Base-by-base conservation (phyloP, 2,329 filamentous ascomycete genomes). In the Pyricularia sp. region DNA sequence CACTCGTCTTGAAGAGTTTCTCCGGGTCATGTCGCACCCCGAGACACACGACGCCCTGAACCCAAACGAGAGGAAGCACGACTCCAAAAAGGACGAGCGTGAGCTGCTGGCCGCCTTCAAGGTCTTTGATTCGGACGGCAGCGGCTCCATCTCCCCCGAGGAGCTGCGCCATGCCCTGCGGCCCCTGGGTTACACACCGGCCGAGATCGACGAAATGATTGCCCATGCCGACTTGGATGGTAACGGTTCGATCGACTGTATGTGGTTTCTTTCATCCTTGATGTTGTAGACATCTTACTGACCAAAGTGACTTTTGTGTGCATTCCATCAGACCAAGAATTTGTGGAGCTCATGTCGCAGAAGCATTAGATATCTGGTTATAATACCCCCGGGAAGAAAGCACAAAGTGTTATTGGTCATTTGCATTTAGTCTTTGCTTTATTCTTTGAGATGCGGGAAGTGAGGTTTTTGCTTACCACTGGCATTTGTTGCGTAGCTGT, bases 131-230 rank as follows among this genome's bases (percentile, higher is more conserved):
- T 84, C 85, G 75, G 87, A 90, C 75, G 85, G 85, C 78, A 88
- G 86, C 76, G 87, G 87, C 72, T 88, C 87, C 76, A 90, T 90
- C 78, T 86, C 84, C 31, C 83, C 85, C 68, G 84, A 85, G 67
- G 87, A 89, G 78, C 81, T 90, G 72, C 82, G 85, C 73, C 82
- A 85, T 73, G 86, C 89, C 77, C 88, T 90, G 85, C 86, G 85
- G 72, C 86, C 84, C 28, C 86, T 89, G 69, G 87, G 87, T 72
- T 78, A 89, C 76, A 87, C 85, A 66, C 86, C 89, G 73, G 85
- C 85, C 63, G 86, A 90, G 79, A 84, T 89, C 70, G 85, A 88
- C 71, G 85, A 88, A 79, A 89, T 89, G 86, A 86, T 90, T 75
- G 79, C 84, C 74, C 85, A 88, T 79, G 86, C 87, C 72, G 87